Percentiles rank a stretch among this genome's conserved stretches.
phyloP scores from a whole-genome alignment of 2,329 filamentous ascomycete genomes.

The Diplodia intermedia region DNA sequence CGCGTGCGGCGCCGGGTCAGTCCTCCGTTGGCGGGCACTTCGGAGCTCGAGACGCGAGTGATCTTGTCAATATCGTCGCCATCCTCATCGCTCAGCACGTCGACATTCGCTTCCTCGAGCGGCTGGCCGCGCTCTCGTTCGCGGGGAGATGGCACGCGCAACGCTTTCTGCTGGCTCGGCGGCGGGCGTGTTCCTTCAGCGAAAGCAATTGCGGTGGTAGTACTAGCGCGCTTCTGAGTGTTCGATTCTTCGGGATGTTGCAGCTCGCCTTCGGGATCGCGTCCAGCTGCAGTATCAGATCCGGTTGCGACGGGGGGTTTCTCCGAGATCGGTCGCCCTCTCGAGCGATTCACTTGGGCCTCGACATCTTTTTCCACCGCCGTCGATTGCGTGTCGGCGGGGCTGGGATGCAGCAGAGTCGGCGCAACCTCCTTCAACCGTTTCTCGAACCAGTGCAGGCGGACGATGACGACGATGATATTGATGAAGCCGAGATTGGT shows the following conservation, averaged over 20 bases:
- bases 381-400: not conserved
- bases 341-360: not conserved
- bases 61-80: not conserved
- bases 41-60: not conserved
- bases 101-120: not conserved
- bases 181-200: not conserved
- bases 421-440: constrained; percentile 50
- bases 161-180: not conserved
- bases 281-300: too few species aligned
- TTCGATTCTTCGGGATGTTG: too few species aligned
- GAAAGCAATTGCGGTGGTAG: not conserved
- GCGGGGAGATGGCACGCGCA: not conserved
- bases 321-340: not conserved
- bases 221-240: not conserved
- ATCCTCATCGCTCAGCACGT: not conserved
- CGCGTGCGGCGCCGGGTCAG: not conserved
- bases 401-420: constrained; percentile 35
- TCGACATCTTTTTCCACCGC: constrained; percentile 2
- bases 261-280: not conserved
- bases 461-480: constrained; percentile 56
- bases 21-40: not conserved
- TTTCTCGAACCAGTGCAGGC: constrained; percentile 59
- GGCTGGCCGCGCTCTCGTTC: not conserved
- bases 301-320: not conserved
- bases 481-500: constrained; percentile 60